Base-by-base conservation (phyloP, 257 asterid genomes). In the Lantana camara region DNA sequence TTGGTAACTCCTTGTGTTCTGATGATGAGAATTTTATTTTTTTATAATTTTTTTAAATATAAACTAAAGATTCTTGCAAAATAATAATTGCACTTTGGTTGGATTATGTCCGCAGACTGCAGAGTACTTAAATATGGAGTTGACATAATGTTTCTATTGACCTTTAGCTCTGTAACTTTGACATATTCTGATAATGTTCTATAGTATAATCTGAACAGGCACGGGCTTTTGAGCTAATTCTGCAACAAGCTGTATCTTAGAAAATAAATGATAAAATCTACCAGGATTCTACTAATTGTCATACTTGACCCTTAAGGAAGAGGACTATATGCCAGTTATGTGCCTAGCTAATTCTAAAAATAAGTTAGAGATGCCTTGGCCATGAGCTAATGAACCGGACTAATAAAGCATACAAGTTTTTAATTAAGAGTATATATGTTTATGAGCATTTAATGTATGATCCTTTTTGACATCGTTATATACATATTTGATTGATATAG, bases 401-500 rank as follows among this genome's bases (percentile, higher is more conserved):
- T 29, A n/a, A 45, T 30, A 30, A 17, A 15, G 59, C 50, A 37
- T 17, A 45, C 35, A 30, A 50, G 23, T 61, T 19, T 49, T 24
- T 30, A 24, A 59, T 54, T n/a, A 44, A n/a, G n/a, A 60, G 56
- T 49, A 23, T 53, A 41, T 20, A 12, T 51, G 17, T 19, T n/a
- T 14, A 9, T 45, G 3, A n/a, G n/a, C n/a, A n/a, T 15, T 4
- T 6, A 7, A 30, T 20, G 35, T 12, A 13, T 15, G n/a, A 27
- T 59, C 29, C 11, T 37, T 60, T 49, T 54, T 17, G 54, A 38
- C 20, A 40, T 14, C 35, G 22, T 9, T 37, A 51, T 47, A 17
- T 6, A 61, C 34, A 48, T 23, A 20, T 53, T 29, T 66, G 57
- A 69, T 35, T 66, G 63, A 55, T 66, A 52, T 77, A 91, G 97